Evolutionary conservation across 805 yeast genomes (phyloP).

Genomic region (Hanseniaspora nectarophila): DNA sequence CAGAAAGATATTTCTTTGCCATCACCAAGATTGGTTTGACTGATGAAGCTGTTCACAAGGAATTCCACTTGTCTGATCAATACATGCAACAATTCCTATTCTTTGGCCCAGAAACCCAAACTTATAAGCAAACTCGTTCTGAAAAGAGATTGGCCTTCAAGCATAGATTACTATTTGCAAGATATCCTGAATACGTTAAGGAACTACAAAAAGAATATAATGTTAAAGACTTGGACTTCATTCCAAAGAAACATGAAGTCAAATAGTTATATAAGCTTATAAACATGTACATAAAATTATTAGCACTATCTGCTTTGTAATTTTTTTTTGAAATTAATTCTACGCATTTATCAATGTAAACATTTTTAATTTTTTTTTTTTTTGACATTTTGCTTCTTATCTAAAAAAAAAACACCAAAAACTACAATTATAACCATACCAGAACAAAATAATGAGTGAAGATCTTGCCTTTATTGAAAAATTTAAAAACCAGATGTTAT

Average conservation of each 20-base stretch:
- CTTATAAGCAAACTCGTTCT: slow-evolving; percentile 38
- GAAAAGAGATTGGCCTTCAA: slow-evolving; percentile 28
- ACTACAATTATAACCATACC: too few species aligned
- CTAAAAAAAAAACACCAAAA: background rate
- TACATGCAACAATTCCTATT: slow-evolving; percentile 68
- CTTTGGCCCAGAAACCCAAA: slow-evolving; percentile 46
- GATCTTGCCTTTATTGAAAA: background rate
- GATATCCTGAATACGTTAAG: slow-evolving; percentile 20
- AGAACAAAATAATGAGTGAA: background rate
- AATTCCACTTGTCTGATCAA: slow-evolving; percentile 67
- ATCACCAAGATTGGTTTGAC: slow-evolving; percentile 78
- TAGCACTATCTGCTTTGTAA: background rate
- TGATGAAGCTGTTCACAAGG: slow-evolving; percentile 64
- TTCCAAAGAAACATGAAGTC: background rate
- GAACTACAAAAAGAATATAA: slow-evolving; percentile 38
- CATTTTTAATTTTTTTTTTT: background rate
- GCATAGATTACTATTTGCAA: slow-evolving; percentile 6
- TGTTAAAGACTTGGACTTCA: slow-evolving; percentile 25
- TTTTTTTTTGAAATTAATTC: too few species aligned
- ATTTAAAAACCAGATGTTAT: background rate
- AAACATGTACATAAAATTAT: background rate
- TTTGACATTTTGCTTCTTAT: too few species aligned
- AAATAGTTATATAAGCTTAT: slow-evolving; percentile 1
- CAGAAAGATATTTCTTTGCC: slow-evolving; percentile 74
- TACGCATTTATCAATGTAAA: background rate